phyloP scores from a whole-genome alignment of 768 basidiomycete genomes.

The Trametes villosa region DNA sequence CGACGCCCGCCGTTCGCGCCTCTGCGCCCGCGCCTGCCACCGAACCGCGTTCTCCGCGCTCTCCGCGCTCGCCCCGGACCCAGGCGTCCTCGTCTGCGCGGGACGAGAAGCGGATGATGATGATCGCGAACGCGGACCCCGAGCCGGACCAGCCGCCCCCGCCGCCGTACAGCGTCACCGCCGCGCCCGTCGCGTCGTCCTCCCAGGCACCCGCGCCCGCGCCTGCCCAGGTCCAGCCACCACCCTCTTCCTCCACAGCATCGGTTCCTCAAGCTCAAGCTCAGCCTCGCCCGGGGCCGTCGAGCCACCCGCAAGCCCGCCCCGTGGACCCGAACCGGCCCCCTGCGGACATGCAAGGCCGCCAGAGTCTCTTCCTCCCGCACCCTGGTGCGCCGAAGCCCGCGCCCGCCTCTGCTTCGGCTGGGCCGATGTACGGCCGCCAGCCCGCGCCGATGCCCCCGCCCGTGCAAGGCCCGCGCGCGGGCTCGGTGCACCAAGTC shows the following conservation, averaged over 20 bases:
- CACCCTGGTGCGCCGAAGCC: conserved; percentile 61
- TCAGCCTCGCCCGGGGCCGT: too few relatives aligned
- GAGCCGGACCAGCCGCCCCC: conserved; percentile 36
- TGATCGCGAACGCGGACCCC: conserved; percentile 15
- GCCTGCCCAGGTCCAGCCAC: conserved; percentile 11
- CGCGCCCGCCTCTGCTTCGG: conserved; percentile 40
- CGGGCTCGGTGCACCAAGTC: conserved; percentile 31
- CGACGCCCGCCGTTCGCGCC: conserved; percentile 6
- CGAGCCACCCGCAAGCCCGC: conserved; percentile 19
- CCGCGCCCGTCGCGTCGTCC: conserved; percentile 13
- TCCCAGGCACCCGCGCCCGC: conserved; percentile 25
- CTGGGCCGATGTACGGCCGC: conserved; percentile 66
- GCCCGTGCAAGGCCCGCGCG: conserved; percentile 31
- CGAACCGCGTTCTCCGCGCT: too few relatives aligned
- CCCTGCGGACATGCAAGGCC: conserved; percentile 31
- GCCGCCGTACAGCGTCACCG: conserved; percentile 34
- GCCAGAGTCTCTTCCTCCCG: conserved; percentile 53
- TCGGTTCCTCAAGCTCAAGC: too few relatives aligned
- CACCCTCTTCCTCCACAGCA: too few relatives aligned
- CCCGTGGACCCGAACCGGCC: conserved; percentile 28
- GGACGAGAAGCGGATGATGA: conserved; percentile 21
- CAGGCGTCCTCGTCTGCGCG: background rate
- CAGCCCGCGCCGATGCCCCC: conserved; percentile 16
- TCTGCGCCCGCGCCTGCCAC: background rate
- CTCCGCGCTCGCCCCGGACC: too few relatives aligned